phyloP scores from a whole-genome alignment of 495 filamentous ascomycete genomes.

The Aspergillus hancockii region DNA sequence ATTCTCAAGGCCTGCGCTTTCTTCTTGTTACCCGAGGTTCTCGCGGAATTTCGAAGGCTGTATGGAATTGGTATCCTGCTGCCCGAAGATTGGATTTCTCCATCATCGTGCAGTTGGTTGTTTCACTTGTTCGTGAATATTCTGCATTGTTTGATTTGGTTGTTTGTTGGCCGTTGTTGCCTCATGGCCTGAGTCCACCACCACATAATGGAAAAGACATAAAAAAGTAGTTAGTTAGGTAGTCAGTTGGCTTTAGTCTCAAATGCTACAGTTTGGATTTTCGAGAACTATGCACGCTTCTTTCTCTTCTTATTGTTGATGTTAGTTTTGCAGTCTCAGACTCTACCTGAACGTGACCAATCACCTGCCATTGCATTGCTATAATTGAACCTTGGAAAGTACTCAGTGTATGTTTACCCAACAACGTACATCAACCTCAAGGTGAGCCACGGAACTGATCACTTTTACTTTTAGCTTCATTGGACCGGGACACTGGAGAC shows the following conservation, averaged over 20 bases:
- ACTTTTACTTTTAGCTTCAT: constrained; percentile 15
- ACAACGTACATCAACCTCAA: background rate
- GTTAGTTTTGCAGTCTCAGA: background rate
- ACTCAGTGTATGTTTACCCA: background rate
- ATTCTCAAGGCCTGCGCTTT: background rate
- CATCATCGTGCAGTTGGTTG: constrained; percentile 1
- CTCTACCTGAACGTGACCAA: background rate
- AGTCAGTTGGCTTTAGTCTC: background rate
- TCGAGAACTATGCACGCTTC: no score
- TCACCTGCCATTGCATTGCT: background rate
- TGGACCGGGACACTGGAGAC: background rate
- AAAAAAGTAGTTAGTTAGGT: background rate
- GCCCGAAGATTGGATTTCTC: background rate
- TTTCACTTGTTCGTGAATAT: background rate
- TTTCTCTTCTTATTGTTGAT: background rate
- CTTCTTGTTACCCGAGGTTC: constrained; percentile 13
- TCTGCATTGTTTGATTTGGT: background rate
- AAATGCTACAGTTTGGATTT: background rate
- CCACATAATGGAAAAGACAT: background rate
- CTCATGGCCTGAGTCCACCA: background rate
- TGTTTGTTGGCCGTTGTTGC: background rate
- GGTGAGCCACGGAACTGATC: constrained; percentile 21
- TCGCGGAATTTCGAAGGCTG: constrained; percentile 16
- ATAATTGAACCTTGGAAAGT: no score
- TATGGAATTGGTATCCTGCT: constrained; percentile 2